Base-by-base conservation (phyloP, 2,329 filamentous ascomycete genomes). In the Pseudogymnoascus sp. region DNA sequence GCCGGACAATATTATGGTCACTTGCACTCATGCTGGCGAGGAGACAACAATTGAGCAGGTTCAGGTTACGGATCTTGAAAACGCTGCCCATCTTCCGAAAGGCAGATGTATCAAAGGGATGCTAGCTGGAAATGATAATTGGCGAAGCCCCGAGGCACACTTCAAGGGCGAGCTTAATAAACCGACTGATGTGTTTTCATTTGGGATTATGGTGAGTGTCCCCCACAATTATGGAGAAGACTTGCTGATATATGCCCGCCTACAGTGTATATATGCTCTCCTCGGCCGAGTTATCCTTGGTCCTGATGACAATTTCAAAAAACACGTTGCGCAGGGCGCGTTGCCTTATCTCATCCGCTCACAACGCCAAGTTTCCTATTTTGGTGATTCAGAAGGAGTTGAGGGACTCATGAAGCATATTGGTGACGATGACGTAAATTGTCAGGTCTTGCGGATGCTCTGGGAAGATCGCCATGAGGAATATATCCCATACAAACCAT, bases 1-100 rank as follows among this genome's bases (percentile, higher is more conserved):
- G 45, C 60, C 39, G 28, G 39, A 59, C 12, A 61, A 60, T 57
- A 57, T 61, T 12, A 58, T 60, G 59, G 59, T 37, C 18, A 60
- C 28, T 7, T 39, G 41, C 30, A 18, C 12, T 15, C 18, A 19
- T 19, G 12, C 18, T 12, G 21, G 12, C 28, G n/a, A 60, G 18
- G 58, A 55, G 15, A 52, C 18, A 13, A 59, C 38, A 39, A 33
- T 59, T 18, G 57, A 61, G 19, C 57, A 59, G 41, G 57, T 48
- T 55, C 57, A 61, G 10, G 33, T 61, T 33, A 41, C 57, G 13
- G 60, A 56, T 23, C 57, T 59, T 61, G 57, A 61, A 55, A 71
- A 71, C 61, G 69, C 71, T 9, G 71, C 71, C 8, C 67, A 73
- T 63, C 64, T 74, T 18, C 71, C 71, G 1, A 66, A 69, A 60